Conservation (phyloP, 1,284 basidiomycete species). For the Boletus sp. region DNA sequence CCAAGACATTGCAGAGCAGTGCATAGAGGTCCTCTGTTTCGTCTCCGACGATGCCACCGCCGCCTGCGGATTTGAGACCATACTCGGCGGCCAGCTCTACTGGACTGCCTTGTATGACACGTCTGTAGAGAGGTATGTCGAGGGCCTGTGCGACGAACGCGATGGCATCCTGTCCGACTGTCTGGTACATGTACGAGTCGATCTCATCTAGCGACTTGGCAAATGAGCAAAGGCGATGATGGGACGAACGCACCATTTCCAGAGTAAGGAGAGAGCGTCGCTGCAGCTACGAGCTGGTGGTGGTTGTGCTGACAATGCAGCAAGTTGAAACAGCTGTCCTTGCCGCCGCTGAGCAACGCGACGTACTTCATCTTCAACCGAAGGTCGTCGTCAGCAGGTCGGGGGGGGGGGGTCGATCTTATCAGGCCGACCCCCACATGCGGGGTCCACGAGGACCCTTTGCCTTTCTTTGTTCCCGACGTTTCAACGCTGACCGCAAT, state of each 20-base stretch:
- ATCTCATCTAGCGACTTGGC: conserved; percentile 79
- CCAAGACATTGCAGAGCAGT: conserved; percentile 79
- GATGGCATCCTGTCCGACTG: conserved; percentile 93
- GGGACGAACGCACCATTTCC: conserved; percentile 67
- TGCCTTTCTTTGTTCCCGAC: neutral
- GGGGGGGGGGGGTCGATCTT: conserved; percentile 5
- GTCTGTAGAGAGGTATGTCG: conserved; percentile 81
- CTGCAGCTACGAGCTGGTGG: conserved; percentile 86
- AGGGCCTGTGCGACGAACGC: conserved; percentile 84
- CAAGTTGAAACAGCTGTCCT: conserved; percentile 97
- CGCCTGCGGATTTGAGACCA: conserved; percentile 54
- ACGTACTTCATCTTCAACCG: conserved; percentile 98
- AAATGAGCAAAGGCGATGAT: conserved; percentile 19
- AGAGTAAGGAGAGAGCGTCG: conserved; percentile 78
- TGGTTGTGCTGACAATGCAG: conserved; percentile 85
- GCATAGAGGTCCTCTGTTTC: conserved; percentile 94
- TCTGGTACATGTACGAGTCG: conserved; percentile 98
- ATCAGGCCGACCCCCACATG: conserved; percentile 23
- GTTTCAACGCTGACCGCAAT: conserved; percentile 12
- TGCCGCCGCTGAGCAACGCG: conserved; percentile 93
- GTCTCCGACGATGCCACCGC: conserved; percentile 66
- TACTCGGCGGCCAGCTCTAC: conserved; percentile 85
- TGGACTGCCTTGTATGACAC: conserved; percentile 77
- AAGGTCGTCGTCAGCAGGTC: neutral
- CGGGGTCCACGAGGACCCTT: conserved; percentile 10